Evolutionary conservation across 2,329 filamentous ascomycete genomes (phyloP).

Genomic region (Mycosphaerella arachidis): DNA sequence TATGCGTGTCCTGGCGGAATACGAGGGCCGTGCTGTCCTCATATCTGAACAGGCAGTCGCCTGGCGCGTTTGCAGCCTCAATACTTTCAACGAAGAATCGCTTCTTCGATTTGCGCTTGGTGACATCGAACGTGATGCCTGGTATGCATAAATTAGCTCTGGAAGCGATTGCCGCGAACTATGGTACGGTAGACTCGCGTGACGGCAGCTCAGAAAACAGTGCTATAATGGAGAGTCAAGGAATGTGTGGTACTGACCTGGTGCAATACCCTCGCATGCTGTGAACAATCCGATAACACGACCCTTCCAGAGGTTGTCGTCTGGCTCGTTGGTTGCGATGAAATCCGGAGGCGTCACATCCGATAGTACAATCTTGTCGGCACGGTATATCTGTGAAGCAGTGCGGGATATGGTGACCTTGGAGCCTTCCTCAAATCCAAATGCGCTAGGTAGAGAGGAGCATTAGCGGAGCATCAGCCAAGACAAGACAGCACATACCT

Average conservation of each 20-base stretch:
- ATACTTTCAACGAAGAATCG: constrained; percentile 61
- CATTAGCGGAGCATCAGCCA: no score
- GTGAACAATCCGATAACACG: constrained; percentile 11
- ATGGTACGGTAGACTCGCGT: no score
- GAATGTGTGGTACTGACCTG: constrained; percentile 23
- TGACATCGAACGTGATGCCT: constrained; percentile 65
- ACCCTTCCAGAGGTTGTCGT: constrained; percentile 36
- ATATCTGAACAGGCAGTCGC: constrained; percentile 21
- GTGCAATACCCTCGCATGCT: constrained; percentile 61
- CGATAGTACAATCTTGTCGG: constrained; percentile 56
- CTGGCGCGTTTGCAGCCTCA: constrained; percentile 26
- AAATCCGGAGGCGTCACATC: constrained; percentile 49
- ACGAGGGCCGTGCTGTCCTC: constrained; percentile 21
- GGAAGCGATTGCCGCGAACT: no score
- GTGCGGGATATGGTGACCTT: constrained; percentile 58
- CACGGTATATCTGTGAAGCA: constrained; percentile 49
- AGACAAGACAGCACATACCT: no score
- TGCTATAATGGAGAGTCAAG: no score
- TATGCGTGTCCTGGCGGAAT: constrained; percentile 4
- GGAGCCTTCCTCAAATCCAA: constrained; percentile 68
- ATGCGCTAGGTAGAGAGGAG: constrained; percentile 43
- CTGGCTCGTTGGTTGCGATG: constrained; percentile 16
- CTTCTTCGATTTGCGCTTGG: constrained; percentile 51
- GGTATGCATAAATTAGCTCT: no score
- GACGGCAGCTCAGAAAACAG: no score